These are phyloP conservation scores for Daldinia sp. DNA, from an alignment of 2,329 filamentous ascomycete species.

Conservation along the genomic window DNA sequence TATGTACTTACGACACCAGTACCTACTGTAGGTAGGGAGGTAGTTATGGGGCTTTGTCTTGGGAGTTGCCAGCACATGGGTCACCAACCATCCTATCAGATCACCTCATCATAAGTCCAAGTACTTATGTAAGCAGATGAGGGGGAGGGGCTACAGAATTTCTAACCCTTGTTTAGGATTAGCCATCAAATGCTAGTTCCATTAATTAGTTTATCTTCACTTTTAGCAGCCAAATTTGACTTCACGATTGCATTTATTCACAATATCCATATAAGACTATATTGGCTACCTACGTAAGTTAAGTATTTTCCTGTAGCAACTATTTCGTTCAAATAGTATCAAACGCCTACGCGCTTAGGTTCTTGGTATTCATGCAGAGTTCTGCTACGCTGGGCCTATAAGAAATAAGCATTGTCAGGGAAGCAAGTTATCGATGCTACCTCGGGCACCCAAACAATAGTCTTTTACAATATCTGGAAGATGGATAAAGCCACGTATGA, in stretches of 20 bases:
- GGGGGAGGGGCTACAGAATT: slow-evolving; percentile 1
- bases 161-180: neutral
- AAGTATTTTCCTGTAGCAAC: neutral
- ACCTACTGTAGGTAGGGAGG: too few relatives aligned
- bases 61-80: too few relatives aligned
- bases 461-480: neutral
- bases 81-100: neutral
- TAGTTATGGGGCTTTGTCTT: too few relatives aligned
- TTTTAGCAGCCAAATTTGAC: neutral
- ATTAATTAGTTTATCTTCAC: neutral
- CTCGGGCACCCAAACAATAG: neutral
- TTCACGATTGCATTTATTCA: neutral
- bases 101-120: neutral
- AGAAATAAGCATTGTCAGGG: neutral
- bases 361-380: neutral
- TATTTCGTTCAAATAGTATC: neutral
- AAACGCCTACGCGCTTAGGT: neutral
- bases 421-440: neutral
- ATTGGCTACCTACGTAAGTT: neutral
- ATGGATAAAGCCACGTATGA: neutral
- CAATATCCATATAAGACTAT: neutral
- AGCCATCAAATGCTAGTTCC: neutral
- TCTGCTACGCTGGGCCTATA: neutral
- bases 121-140: neutral
- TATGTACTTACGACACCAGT: too few relatives aligned